Base-by-base conservation (phyloP, 306 rosid genomes). In the Morella rubra region DNA sequence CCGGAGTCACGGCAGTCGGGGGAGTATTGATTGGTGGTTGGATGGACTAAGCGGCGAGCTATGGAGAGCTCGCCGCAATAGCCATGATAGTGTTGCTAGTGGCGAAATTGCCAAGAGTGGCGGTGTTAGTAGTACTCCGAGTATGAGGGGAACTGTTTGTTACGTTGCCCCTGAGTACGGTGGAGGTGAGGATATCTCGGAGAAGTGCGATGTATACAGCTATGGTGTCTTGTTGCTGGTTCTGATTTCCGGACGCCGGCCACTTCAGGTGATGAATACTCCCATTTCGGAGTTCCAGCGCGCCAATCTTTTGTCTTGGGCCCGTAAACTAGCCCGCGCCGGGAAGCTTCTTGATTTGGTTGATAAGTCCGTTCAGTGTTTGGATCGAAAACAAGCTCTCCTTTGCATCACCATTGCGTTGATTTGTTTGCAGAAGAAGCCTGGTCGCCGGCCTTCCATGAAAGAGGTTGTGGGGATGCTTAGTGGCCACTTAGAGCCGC, bases 111-210 rank as follows among this genome's bases (percentile, higher is more conserved):
- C 96, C 14, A 87, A 81, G 83, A 91, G 98, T 79, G 91, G 96
- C 71, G 97, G 96, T n/a, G 75, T 89, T 53, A 96, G 97, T 85
- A 96, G 93, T 52, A 96, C 99, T 42, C 99, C 99, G 4, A 96
- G 99, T 77, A 88, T 89, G 93, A 91, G 99, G 66, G 99, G 99
- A 79, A 92, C 99, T 0, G 90, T 96, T 42, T 92, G 96, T 83
- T 96, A 96, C 79, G 86, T 88, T 83, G 99, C 99, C 53, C 99
- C 99, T 0, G 99, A 96, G 59, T 92, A 86, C 68, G 98, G 98
- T 20, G 83, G 52, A 19, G 97, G 98, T 4, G 97, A 55, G 10
- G 90, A 92, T 80, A 85, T 91, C 44, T 89, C 97, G 0, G 98
- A 96, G 78, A 92, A 86, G 73, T 92, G 97, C 69, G 99, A 96